These are phyloP conservation scores for Choricystis sp. DNA, from an alignment of 139 green algal species.

Conservation along the genomic window DNA sequence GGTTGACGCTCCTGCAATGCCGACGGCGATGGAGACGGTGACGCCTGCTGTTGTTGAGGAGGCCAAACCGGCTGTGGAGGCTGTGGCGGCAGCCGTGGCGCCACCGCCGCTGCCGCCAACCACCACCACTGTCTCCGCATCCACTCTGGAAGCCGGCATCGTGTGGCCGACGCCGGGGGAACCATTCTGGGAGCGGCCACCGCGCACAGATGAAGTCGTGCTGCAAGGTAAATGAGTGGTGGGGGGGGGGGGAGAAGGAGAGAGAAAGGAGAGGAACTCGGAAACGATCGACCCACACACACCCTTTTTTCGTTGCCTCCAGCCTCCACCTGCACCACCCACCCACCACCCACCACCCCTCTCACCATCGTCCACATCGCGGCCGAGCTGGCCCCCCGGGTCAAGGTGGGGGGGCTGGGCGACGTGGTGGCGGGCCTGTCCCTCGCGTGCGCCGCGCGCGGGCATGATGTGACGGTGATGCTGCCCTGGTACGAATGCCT, in stretches of 20 bases:
- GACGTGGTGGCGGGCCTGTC: conserved; percentile 76
- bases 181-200: conserved; percentile 23
- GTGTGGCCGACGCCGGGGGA: conserved; percentile 22
- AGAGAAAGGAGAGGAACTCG: too few relatives aligned
- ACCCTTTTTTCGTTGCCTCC: background rate
- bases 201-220: background rate
- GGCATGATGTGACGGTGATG: conserved; percentile 59
- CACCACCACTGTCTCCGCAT: background rate
- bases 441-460: conserved; percentile 37
- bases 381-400: conserved; percentile 83
- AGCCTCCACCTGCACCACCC: background rate
- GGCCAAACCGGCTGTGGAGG: too few relatives aligned
- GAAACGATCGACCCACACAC: background rate
- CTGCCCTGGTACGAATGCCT: conserved; percentile 82
- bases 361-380: conserved; percentile 79
- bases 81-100: too few relatives aligned
- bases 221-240: background rate
- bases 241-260: too few relatives aligned
- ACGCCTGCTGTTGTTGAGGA: too few relatives aligned
- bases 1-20: too few relatives aligned
- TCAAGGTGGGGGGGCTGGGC: conserved; percentile 85
- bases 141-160: conserved; percentile 10
- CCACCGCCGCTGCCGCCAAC: background rate
- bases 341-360: conserved; percentile 12
- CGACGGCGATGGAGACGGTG: too few relatives aligned